Evolutionary conservation across 371 early-diverging fungal genomes (phyloP), one percentile per base, ranked within the genome.

Genomic region (Syncephalastrum racemosum): DNA sequence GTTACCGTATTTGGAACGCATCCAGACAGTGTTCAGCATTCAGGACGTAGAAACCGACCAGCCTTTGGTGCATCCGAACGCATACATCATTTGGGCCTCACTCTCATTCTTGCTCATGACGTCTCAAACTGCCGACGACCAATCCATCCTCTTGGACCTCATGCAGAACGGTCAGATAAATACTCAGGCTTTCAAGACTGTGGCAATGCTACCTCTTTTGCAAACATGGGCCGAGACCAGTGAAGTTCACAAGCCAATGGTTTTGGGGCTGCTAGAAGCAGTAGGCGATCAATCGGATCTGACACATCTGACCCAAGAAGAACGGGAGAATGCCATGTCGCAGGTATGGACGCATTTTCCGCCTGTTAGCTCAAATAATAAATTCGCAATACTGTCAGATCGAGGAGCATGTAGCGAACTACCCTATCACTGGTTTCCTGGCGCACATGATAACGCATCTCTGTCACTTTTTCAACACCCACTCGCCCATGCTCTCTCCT

Each of bases 181-280:
- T 41, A 41, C 4, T 20, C 40, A 27, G 4, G 27, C 44, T 15
- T 54, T 78, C 8, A 60, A 69, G 45, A 61, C 66, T 42, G 44
- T 80, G 27, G 81, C 80, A 5, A 75, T 81, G 23, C 50, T 84
- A 12, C 83, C 85, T 1, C 62, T 82, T 7, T 79, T 82, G 46
- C 85, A 84, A 46, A 67, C 79, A 16, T 58, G 82, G 45, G 63
- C 82, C 0, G 80, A 81, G 40, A 44, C 67, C 2, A 67, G 67
- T 3, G 67, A 59, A 2, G 59, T 53, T 36, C 58, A 57, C 36
- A 61, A 59, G 39, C 51, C 47, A n/a, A 31, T 2, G 10, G 36
- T 31, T 31, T 31, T 31, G 10, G 10, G 36, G 2, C 36, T 31
- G 8, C 36, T 31, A 10, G 36, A 31, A 31, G 36, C 36, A 2